Evolutionary conservation across 2,329 filamentous ascomycete genomes (phyloP).

Genomic region (Penicillium brevicompactum): DNA sequence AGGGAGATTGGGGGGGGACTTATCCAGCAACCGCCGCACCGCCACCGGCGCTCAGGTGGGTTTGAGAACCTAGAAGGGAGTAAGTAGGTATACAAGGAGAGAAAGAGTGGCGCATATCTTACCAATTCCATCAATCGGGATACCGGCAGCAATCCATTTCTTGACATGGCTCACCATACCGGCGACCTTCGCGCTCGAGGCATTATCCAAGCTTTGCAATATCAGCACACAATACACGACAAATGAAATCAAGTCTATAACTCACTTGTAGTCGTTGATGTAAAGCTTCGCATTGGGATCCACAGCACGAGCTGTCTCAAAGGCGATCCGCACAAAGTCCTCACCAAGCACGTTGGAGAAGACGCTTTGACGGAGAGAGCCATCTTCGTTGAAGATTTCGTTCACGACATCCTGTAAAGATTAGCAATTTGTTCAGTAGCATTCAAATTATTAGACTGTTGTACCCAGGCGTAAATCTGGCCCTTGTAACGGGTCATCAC

Average conservation of each 20-base stretch:
- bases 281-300: constrained; percentile 71
- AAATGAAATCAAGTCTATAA: not conserved
- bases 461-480: constrained; percentile 40
- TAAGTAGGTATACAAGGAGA: not conserved
- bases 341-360: constrained; percentile 71
- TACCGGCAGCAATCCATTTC: constrained; percentile 63
- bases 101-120: constrained; percentile 7
- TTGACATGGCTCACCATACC: constrained; percentile 62
- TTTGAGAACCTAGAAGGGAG: constrained; percentile 51
- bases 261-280: constrained; percentile 68
- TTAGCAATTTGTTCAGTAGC: too few relatives aligned
- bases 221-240: not conserved
- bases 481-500: constrained; percentile 39
- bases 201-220: constrained; percentile 63
- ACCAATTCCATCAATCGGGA: constrained; percentile 67
- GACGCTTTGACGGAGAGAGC: constrained; percentile 60
- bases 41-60: constrained; percentile 42
- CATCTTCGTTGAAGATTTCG: constrained; percentile 54
- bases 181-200: constrained; percentile 60
- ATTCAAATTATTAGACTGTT: not conserved
- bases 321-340: constrained; percentile 70
- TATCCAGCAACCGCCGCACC: not conserved
- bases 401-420: constrained; percentile 32
- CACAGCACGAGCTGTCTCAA: constrained; percentile 66
- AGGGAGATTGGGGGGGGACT: not conserved